Percentiles rank a stretch among this genome's conserved stretches.
Conservation (phyloP, 176 grass and related monocot genomes). For the Rhynchospora pubera region DNA sequence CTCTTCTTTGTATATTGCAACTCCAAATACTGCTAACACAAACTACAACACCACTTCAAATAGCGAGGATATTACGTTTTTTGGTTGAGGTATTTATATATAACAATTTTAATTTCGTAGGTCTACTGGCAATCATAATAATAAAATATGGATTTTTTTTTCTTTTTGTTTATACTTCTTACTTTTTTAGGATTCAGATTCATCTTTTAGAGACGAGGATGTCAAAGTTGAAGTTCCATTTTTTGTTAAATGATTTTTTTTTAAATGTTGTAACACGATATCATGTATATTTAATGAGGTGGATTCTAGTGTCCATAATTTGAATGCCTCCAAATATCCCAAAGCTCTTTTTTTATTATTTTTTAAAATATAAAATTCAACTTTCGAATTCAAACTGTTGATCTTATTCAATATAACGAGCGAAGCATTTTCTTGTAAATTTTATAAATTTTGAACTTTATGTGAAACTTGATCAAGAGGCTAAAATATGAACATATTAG, state of each 20-base stretch:
- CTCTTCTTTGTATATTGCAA: slow-evolving; percentile 31
- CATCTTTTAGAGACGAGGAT: not conserved
- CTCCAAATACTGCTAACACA: slow-evolving; percentile 24
- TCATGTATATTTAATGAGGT: not conserved
- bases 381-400: too few species aligned
- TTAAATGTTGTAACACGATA: not conserved
- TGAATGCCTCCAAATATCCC: too few species aligned
- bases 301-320: too few species aligned
- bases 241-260: not conserved
- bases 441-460: too few species aligned
- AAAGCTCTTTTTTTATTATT: too few species aligned
- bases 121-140: not conserved
- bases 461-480: too few species aligned
- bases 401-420: too few species aligned
- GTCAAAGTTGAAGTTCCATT: not conserved
- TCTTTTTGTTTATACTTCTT: too few species aligned
- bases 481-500: too few species aligned
- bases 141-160: not conserved
- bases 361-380: too few species aligned
- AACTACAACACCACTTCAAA: slow-evolving; percentile 49
- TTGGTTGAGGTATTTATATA: slow-evolving; percentile 42
- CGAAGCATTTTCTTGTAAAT: too few species aligned
- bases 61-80: slow-evolving; percentile 68
- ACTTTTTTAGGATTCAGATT: not conserved
- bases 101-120: slow-evolving; percentile 30